Conservation (phyloP, 179 eudicot species). For the Camellia oleifera region DNA sequence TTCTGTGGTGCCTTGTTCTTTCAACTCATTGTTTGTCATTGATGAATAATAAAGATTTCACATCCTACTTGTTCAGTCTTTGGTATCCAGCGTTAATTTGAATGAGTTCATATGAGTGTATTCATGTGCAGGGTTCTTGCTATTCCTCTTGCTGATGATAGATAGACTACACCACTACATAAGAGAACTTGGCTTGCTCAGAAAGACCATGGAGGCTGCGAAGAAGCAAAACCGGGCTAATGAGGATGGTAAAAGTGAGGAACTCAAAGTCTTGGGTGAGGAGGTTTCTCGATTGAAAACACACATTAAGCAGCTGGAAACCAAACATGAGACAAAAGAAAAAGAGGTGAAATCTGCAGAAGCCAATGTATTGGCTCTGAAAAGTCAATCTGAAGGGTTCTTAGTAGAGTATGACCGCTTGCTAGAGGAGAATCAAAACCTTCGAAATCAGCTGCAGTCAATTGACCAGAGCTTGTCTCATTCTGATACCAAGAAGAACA, state of each 20-base stretch:
- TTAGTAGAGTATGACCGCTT: conserved; percentile 68
- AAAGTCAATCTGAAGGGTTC: conserved; percentile 71
- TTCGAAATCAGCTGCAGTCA: conserved; percentile 55
- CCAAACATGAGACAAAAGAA: conserved; percentile 49
- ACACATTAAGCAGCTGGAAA: conserved; percentile 52
- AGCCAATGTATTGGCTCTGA: conserved; percentile 59
- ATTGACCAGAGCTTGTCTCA: conserved; percentile 39
- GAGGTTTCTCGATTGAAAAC: conserved; percentile 35
- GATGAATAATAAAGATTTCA: too few relatives aligned
- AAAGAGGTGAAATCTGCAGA: conserved; percentile 58
- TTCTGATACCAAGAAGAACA: conserved; percentile 41
- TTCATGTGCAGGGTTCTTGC: conserved; percentile 57
- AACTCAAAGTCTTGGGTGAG: conserved; percentile 47
- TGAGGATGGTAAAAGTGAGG: conserved; percentile 43
- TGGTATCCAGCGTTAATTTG: neutral
- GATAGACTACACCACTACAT: conserved; percentile 78
- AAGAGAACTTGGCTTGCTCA: conserved; percentile 48
- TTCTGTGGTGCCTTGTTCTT: too few relatives aligned
- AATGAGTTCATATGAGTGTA: neutral
- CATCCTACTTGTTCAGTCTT: neutral
- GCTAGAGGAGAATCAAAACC: conserved; percentile 70
- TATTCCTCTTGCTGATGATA: conserved; percentile 64
- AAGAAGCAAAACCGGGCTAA: conserved; percentile 49
- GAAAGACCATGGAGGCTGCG: conserved; percentile 48
- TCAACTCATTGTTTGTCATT: too few relatives aligned